A percentile compares a stretch with the other conserved stretches of the same genome.
Conservation (phyloP, 129 eudicot species). For the Ambrosia artemisiifolia region DNA sequence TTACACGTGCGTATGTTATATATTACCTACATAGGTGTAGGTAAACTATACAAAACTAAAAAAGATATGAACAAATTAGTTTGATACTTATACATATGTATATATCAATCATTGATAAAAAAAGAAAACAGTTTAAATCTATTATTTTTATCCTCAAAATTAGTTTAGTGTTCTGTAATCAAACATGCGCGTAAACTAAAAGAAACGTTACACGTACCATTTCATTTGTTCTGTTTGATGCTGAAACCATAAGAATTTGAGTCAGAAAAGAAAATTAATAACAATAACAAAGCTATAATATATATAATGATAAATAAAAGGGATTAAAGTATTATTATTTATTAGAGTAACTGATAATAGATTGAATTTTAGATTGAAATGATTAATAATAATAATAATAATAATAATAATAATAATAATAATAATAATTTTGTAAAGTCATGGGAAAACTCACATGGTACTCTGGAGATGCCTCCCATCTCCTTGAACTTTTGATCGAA, state of each 20-base stretch:
- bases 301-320: not conserved
- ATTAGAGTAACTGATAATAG: too few species aligned
- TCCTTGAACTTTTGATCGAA: slow-evolving; percentile 81
- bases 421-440: not conserved
- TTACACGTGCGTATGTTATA: too few species aligned
- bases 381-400: too few species aligned
- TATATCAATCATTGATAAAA: too few species aligned
- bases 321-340: too few species aligned
- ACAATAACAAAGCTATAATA: not conserved
- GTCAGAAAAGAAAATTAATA: not conserved
- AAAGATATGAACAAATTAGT: too few species aligned
- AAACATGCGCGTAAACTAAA: not conserved
- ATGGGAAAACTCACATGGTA: slow-evolving; percentile 34
- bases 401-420: not conserved
- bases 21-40: too few species aligned
- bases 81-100: too few species aligned
- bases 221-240: slow-evolving; percentile 45
- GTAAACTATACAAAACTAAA: too few species aligned
- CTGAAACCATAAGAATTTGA: slow-evolving; percentile 30
- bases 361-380: too few species aligned
- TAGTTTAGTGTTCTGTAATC: not conserved
- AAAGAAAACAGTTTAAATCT: too few species aligned
- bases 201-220: slow-evolving; percentile 43
- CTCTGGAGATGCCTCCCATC: slow-evolving; percentile 50
- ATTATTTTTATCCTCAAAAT: too few species aligned